Base-by-base conservation (phyloP, 2,329 filamentous ascomycete genomes). In the Scedosporium boydii region DNA sequence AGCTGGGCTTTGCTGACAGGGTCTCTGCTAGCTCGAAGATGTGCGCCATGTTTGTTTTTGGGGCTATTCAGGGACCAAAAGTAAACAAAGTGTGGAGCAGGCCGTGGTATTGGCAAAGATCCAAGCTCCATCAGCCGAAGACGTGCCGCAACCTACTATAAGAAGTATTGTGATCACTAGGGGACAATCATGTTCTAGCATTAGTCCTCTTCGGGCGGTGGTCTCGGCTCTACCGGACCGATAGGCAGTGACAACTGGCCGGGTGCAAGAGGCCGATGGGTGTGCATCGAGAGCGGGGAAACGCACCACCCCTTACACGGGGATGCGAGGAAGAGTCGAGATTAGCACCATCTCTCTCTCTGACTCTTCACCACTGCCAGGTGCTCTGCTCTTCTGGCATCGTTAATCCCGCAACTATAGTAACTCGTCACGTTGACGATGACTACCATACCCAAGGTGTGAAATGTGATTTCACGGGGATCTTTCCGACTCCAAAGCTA, bases 21-120 rank as follows among this genome's bases (percentile, higher is more conserved):
- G 12, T 51, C 58, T 60, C 44, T 38, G 58, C 58, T 29, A 60
- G 23, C 58, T 60, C 58, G n/a, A 60, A 60, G 10, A 60, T 60
- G 26, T 60, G 58, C 42, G 58, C 58, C 58, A 60, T 60, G 41
- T 23, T 59, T 21, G n/a, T 12, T 10, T 59, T 59, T 29, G 27
- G 42, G 14, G 10, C 4, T n/a, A 46, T n/a, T 46, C n/a, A 16
- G n/a, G 14, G 51, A 4, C 27, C 7, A 3, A 29, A 18, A 12
- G 55, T 57, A 26, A 57, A 57, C 53, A 10, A 27, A 57, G 27
- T 4, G 21, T 29, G 29, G 55, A n/a, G 21, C n/a, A 57, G 26
- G n/a, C 55, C 5, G 55, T 34, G n/a, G 14, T 26, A 57, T 38
- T 26, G 23, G 55, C 27, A 26, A 34, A 57, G 21, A 29, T 23